Percentiles rank a stretch among this genome's conserved stretches.
phyloP scores from a whole-genome alignment of 2,329 filamentous ascomycete species.

The Gliomastix tumulicola region DNA sequence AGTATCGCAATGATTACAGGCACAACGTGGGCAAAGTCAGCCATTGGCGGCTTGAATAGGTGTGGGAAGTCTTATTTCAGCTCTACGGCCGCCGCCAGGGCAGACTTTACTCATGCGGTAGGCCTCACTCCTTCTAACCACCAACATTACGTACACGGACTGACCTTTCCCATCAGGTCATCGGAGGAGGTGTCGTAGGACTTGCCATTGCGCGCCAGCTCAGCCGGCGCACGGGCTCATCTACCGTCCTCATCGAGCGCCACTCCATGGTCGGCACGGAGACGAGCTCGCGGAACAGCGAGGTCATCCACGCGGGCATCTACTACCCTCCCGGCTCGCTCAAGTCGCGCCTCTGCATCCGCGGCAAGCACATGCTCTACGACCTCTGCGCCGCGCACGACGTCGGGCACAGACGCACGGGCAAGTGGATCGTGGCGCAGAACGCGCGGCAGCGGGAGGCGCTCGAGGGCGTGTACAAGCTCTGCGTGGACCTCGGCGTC shows the following conservation, averaged over 20 bases:
- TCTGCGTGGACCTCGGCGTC: constrained; percentile 42
- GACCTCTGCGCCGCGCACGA: constrained; percentile 59
- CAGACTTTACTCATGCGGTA: constrained; percentile 41
- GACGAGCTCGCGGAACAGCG: constrained; percentile 84
- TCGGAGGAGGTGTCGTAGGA: constrained; percentile 63
- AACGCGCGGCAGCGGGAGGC: constrained; percentile 61
- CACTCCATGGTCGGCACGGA: constrained; percentile 73
- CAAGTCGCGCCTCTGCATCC: constrained; percentile 78
- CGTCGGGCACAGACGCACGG: constrained; percentile 68
- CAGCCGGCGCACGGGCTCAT: constrained; percentile 52
- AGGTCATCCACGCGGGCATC: constrained; percentile 93
- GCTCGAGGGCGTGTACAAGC: constrained; percentile 42
- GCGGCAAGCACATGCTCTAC: constrained; percentile 73
- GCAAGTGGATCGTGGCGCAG: constrained; percentile 96
- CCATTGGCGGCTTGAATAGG: too few species aligned
- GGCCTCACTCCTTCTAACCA: constrained; percentile 7
- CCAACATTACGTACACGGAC: background rate
- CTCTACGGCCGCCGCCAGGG: constrained; percentile 17
- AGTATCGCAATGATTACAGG: too few species aligned
- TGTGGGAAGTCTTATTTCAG: constrained; percentile 25
- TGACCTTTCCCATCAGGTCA: constrained; percentile 28
- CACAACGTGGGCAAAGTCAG: too few species aligned
- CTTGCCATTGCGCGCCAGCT: constrained; percentile 72
- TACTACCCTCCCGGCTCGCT: constrained; percentile 75
- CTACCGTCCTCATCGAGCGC: constrained; percentile 74